A percentile compares a stretch with the other conserved stretches of the same genome.
phyloP scores from a whole-genome alignment of 257 asterid species.

The Solanum pennellii region DNA sequence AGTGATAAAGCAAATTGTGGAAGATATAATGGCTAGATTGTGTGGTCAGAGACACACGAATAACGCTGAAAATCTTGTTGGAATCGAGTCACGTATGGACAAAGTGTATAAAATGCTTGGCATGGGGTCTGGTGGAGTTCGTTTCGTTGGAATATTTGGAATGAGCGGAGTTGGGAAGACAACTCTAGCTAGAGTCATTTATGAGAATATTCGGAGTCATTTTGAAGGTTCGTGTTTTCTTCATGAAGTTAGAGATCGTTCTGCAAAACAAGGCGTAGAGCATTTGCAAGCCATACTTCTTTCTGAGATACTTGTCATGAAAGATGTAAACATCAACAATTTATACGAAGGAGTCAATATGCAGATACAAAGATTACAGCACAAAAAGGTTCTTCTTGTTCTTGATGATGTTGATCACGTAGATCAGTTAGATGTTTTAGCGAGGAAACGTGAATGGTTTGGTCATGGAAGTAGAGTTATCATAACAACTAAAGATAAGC shows the following conservation, averaged over 20 bases:
- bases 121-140: background rate
- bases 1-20: background rate
- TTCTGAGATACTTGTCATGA: background rate
- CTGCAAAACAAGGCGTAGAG: background rate
- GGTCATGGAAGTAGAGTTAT: slow-evolving; percentile 3
- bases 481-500: background rate
- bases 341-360: background rate
- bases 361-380: background rate
- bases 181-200: background rate
- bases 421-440: background rate
- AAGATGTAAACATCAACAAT: background rate
- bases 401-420: background rate
- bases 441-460: background rate
- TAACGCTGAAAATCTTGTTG: background rate
- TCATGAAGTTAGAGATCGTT: background rate
- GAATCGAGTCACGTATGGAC: background rate
- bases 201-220: background rate
- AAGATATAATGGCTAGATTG: background rate
- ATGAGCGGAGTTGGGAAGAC: background rate
- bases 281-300: background rate
- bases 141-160: background rate
- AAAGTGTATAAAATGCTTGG: background rate
- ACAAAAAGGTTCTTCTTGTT: background rate
- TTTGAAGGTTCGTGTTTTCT: background rate
- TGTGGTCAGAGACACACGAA: background rate